These are phyloP conservation scores for Chaetoceros muelleri DNA, from an alignment of 108 stramenopile species.

Conservation along the genomic window DNA sequence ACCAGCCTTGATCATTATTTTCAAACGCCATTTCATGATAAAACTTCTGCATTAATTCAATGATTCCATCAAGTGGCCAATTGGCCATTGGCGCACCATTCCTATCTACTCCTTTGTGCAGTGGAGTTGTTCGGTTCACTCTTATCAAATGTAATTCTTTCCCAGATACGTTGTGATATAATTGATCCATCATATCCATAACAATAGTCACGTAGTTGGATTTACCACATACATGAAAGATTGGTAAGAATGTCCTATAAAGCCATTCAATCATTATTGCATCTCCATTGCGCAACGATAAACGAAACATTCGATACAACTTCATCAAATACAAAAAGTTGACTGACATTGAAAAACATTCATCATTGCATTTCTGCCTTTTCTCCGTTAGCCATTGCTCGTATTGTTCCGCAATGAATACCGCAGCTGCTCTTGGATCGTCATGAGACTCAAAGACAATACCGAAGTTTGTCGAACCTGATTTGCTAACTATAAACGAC, in stretches of 20 bases:
- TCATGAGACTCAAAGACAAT: not conserved
- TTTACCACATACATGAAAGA: not conserved
- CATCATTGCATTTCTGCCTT: not conserved
- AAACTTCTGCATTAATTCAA: not conserved
- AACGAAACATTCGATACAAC: not conserved
- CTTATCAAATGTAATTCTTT: not conserved
- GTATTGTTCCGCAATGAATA: not conserved
- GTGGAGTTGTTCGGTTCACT: not conserved
- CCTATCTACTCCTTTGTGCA: not conserved
- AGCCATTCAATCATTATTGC: not conserved
- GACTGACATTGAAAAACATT: not conserved
- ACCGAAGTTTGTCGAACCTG: not conserved
- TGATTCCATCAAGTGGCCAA: too few relatives aligned
- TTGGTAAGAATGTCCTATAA: not conserved
- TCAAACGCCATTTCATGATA: not conserved
- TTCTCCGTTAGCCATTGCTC: not conserved
- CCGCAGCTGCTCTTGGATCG: not conserved
- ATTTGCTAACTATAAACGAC: too few relatives aligned
- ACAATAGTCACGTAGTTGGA: not conserved
- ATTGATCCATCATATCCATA: not conserved
- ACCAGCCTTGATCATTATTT: not conserved
- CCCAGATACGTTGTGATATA: not conserved
- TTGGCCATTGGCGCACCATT: too few relatives aligned
- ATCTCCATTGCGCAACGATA: not conserved
- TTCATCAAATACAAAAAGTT: not conserved